Percentiles rank a stretch among this genome's conserved stretches.
Evolutionary conservation across 2,329 filamentous ascomycete species (phyloP).

Genomic region (Pseudopyricularia javanii): DNA sequence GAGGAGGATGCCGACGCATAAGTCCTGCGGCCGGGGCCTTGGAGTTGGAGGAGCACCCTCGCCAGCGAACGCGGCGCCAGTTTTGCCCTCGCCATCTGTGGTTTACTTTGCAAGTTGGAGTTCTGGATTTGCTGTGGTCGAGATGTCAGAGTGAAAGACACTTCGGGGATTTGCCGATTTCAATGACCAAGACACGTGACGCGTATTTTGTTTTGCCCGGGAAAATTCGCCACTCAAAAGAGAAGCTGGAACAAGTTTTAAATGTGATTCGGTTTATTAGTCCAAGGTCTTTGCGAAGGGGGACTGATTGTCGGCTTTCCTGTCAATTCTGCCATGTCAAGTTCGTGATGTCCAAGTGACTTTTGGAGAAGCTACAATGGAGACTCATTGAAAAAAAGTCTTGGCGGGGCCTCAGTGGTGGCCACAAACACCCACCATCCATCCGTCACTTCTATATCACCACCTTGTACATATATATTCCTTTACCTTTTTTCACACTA

Average conservation of each 20-base stretch:
- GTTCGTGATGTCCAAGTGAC: no score
- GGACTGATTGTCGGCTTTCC: no score
- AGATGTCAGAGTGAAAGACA: not conserved
- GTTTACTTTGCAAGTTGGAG: not conserved
- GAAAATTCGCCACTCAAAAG: not conserved
- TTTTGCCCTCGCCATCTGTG: not conserved
- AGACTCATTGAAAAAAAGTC: no score
- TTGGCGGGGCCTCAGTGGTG: no score
- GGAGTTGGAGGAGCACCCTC: not conserved
- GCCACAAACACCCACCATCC: no score
- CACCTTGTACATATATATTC: not conserved
- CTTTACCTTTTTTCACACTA: not conserved
- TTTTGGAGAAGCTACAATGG: no score
- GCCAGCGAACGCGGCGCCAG: not conserved
- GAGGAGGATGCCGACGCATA: not conserved
- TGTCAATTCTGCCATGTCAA: no score
- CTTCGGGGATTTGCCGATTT: not conserved
- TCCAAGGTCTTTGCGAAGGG: no score
- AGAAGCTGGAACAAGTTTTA: no score
- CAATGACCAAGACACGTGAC: not conserved
- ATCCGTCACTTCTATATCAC: no score
- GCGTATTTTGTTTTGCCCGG: not conserved
- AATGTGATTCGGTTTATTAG: no score
- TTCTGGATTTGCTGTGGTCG: not conserved
- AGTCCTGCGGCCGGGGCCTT: not conserved